Percentiles rank a stretch among this genome's conserved stretches.
phyloP scores from a whole-genome alignment of 2,329 filamentous ascomycete species.

The Boeremia exigua region DNA sequence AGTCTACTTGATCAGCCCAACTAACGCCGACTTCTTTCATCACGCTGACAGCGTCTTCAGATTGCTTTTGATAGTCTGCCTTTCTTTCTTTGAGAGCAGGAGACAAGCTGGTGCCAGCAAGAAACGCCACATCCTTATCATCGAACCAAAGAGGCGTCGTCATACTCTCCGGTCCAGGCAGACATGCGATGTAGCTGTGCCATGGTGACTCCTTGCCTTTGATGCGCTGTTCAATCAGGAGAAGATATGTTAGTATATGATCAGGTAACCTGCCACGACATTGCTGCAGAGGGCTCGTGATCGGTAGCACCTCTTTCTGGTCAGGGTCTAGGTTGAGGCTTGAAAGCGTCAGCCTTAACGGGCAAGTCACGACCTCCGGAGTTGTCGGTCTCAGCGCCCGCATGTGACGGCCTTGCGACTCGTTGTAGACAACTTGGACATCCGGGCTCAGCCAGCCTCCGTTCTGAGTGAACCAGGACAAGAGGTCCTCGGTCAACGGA shows the following conservation, averaged over 20 bases:
- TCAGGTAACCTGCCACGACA: constrained; percentile 38
- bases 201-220: constrained; percentile 39
- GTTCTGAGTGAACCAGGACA: constrained; percentile 40
- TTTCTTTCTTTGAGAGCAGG: constrained; percentile 33
- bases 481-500: constrained; percentile 27
- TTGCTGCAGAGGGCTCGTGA: constrained; percentile 32
- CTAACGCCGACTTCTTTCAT: constrained; percentile 24
- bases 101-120: constrained; percentile 45
- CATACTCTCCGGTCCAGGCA: constrained; percentile 41
- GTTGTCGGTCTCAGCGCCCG: constrained; percentile 31
- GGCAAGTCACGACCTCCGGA: constrained; percentile 38
- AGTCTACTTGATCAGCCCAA: constrained; percentile 24
- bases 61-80: constrained; percentile 30
- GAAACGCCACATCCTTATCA: constrained; percentile 42
- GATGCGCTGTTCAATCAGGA: constrained; percentile 45
- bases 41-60: constrained; percentile 29
- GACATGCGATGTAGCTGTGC: constrained; percentile 45
- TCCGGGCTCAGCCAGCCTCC: constrained; percentile 41
- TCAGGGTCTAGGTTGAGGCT: constrained; percentile 43
- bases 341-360: constrained; percentile 44
- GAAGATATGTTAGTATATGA: constrained; percentile 43
- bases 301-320: constrained; percentile 31
- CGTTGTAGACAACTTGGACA: constrained; percentile 36
- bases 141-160: constrained; percentile 49
- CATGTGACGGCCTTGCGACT: constrained; percentile 40